Conservation (phyloP, 2,329 filamentous ascomycete species). For the Cladophialophora yegresii region DNA sequence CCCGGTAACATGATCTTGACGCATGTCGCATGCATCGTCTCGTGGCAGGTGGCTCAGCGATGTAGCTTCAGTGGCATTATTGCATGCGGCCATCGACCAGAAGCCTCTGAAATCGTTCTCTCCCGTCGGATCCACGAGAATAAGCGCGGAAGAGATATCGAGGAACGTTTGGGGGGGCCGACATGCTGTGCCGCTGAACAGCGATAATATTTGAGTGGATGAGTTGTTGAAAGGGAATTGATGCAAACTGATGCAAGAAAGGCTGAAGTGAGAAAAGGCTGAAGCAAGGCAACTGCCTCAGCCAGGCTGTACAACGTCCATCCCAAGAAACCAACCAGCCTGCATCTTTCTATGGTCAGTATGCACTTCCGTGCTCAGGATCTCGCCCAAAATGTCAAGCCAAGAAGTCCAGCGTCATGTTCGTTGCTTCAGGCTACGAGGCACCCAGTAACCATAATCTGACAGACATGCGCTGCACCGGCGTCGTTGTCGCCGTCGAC, state of each 20-base stretch:
- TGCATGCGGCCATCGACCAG: not conserved
- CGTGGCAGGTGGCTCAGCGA: not conserved
- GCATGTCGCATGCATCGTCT: not conserved
- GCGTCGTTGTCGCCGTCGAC: not conserved
- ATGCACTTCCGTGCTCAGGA: not conserved
- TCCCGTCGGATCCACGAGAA: slow-evolving; percentile 5
- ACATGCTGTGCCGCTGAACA: not conserved
- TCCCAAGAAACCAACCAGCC: not conserved
- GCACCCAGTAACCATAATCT: not conserved
- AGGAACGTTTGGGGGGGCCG: not conserved
- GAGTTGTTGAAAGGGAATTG: too few species aligned
- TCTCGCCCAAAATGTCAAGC: not conserved
- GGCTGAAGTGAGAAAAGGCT: not conserved
- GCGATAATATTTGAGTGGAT: not conserved
- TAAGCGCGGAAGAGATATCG: slow-evolving; percentile 24
- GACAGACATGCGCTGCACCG: not conserved
- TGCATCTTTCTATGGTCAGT: not conserved
- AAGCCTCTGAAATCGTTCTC: not conserved
- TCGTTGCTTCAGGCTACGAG: not conserved
- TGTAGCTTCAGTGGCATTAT: not conserved
- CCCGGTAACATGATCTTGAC: not conserved
- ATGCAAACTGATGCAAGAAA: not conserved
- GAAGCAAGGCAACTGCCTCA: not conserved
- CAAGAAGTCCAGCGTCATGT: not conserved
- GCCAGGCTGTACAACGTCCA: not conserved